A percentile compares a stretch with the other conserved stretches of the same genome.
These are phyloP conservation scores for Plasmodium blacklocki DNA, from an alignment of 169 alveolate genomes.

Conservation along the genomic window DNA sequence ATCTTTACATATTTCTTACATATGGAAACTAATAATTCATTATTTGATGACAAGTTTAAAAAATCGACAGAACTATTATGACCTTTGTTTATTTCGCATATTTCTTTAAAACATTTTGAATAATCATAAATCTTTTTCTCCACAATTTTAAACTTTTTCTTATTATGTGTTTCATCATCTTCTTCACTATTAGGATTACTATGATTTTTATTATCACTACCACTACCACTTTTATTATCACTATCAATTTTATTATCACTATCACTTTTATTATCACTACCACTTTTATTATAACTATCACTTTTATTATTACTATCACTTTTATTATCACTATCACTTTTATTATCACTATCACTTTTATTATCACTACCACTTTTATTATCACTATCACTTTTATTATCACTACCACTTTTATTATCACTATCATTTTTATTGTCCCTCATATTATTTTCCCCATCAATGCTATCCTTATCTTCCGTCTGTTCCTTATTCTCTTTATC, in stretches of 20 bases:
- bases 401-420: neutral
- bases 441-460: neutral
- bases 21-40: constrained; percentile 80
- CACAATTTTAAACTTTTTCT: constrained; percentile 6
- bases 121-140: constrained; percentile 71
- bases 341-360: constrained; percentile 11
- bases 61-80: constrained; percentile 80
- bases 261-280: constrained; percentile 44
- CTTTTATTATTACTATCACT: constrained; percentile 19
- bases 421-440: constrained; percentile 10
- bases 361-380: constrained; percentile 9
- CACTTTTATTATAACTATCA: constrained; percentile 38
- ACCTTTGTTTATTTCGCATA: constrained; percentile 80
- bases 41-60: constrained; percentile 78
- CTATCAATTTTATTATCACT: neutral
- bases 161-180: neutral
- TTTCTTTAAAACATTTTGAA: constrained; percentile 76
- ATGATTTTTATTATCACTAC: neutral
- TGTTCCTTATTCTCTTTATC: constrained; percentile 24
- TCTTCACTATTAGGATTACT: constrained; percentile 15
- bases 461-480: neutral
- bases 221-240: neutral
- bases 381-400: neutral
- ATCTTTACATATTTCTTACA: constrained; percentile 80
- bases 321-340: constrained; percentile 41